These are phyloP conservation scores for Tolypocladium endophyticum DNA, from an alignment of 2,329 filamentous ascomycete genomes.

Conservation along the genomic window DNA sequence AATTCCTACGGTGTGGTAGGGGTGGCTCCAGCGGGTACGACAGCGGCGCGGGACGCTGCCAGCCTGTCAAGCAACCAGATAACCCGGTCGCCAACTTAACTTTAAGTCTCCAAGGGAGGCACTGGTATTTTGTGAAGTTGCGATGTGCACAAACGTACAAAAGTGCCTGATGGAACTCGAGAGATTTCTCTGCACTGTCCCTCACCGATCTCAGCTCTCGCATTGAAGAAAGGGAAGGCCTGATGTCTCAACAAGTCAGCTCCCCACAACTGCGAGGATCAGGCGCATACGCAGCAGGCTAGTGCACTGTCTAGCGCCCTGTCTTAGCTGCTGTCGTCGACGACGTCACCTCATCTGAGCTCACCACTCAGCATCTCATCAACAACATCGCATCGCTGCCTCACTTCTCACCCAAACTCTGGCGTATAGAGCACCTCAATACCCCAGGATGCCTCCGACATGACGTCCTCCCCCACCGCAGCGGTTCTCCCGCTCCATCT, in stretches of 20 bases:
- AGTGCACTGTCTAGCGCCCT: background rate
- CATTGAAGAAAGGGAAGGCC: background rate
- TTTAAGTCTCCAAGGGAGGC: no score
- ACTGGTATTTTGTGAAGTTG: no score
- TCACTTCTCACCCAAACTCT: background rate
- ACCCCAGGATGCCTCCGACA: constrained; percentile 14
- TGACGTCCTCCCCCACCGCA: constrained; percentile 9
- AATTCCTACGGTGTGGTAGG: background rate
- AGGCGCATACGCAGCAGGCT: background rate
- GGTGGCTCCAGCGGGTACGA: background rate
- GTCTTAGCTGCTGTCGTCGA: background rate
- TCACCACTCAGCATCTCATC: background rate
- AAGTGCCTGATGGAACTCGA: background rate
- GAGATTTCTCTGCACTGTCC: no score
- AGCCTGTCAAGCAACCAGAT: no score
- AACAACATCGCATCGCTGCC: background rate
- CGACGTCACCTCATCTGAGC: background rate
- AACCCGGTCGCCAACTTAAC: no score
- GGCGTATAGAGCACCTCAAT: background rate
- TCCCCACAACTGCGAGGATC: background rate
- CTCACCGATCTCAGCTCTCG: no score
- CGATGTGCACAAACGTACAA: background rate
- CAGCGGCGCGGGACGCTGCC: background rate
- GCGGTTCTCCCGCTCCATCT: constrained; percentile 48
- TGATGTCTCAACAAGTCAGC: background rate